Conservation (phyloP, 2,329 filamentous ascomycete species). For the Arthrocladium fulminans region DNA sequence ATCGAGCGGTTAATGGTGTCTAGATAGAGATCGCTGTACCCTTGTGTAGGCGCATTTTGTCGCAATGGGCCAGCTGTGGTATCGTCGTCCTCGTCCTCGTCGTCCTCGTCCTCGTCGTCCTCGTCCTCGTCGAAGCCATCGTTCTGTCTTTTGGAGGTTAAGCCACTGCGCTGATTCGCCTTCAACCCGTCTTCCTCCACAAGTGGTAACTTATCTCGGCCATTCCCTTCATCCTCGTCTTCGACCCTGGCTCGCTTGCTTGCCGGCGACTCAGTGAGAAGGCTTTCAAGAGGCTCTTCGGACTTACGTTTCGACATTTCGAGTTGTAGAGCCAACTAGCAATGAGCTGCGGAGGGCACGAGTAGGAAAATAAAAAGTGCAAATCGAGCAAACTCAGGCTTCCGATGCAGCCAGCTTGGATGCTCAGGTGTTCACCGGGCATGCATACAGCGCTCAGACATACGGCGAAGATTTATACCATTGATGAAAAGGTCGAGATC, state of each 20-base stretch:
- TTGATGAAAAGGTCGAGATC: no score
- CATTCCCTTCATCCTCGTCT: slow-evolving; percentile 28
- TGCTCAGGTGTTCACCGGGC: no score
- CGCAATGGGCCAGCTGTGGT: slow-evolving; percentile 40
- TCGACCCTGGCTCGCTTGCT: slow-evolving; percentile 39
- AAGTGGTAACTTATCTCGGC: neutral
- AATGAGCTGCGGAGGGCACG: neutral
- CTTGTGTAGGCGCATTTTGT: slow-evolving; percentile 70
- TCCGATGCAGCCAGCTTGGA: neutral
- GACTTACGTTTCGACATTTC: slow-evolving; percentile 41
- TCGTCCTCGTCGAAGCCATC: no score
- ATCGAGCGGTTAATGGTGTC: slow-evolving; percentile 91
- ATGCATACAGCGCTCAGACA: no score
- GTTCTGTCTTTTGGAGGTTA: no score
- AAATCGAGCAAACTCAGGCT: slow-evolving; percentile 1
- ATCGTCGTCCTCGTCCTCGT: slow-evolving; percentile 31
- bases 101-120: slow-evolving; percentile 22
- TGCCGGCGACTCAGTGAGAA: slow-evolving; percentile 30
- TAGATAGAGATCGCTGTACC: slow-evolving; percentile 92
- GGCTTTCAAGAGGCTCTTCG: slow-evolving; percentile 34
- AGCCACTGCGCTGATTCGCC: slow-evolving; percentile 24
- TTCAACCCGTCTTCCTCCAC: slow-evolving; percentile 29
- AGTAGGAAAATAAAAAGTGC: slow-evolving; percentile 1
- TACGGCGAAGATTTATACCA: no score
- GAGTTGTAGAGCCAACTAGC: neutral